Base-by-base conservation (phyloP, 1,284 basidiomycete species). In the Malassezia slooffiae region DNA sequence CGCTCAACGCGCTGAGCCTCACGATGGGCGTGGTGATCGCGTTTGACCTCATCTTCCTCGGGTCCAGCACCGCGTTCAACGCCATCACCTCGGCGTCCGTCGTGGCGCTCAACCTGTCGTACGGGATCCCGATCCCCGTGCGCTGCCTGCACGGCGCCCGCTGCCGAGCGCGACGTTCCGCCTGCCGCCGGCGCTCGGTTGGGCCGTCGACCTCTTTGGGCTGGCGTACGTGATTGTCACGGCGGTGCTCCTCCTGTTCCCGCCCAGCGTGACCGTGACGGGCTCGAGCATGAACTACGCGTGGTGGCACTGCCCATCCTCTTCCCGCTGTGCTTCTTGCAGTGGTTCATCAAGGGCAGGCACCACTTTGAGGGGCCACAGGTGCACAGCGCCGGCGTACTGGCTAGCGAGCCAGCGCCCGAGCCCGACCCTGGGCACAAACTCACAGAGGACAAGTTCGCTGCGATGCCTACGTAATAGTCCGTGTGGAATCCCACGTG, bases 1-100 rank as follows among this genome's bases (percentile, higher is more conserved):
- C 70, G 7, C 52, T 68, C 26, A 52, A 60, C 38, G 77, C 80
- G 0, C 75, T 82, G 41, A 58, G 80, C 2, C 70, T 83, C 10
- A 77, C 77, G 13, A 78, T 77, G 1, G 43, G 56, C 5, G 73
- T 80, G 45, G 57, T 57, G 15, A 54, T 62, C 42, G 21, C 62
- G 32, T 64, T 65, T 21, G 58, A 57, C n/a, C 55, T 49, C 32
- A 42, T 65, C 43, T 80, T 62, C 73, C 78, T 64, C 72, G 80
- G 50, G 62, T 80, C 47, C 68, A 76, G 58, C 71, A 74, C 67
- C 65, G 73, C 74, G 0, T 60, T 75, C 40, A 74, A 74, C 55
- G 73, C 74, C 23, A 74, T 75, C 43, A 52, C 72, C n/a, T 70
- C 67, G 3, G 65, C 69, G 3, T 66, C 61, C 1, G 73, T 75